phyloP scores from a whole-genome alignment of 2,329 filamentous ascomycete genomes.

The Tolypocladium cylindrosporum region DNA sequence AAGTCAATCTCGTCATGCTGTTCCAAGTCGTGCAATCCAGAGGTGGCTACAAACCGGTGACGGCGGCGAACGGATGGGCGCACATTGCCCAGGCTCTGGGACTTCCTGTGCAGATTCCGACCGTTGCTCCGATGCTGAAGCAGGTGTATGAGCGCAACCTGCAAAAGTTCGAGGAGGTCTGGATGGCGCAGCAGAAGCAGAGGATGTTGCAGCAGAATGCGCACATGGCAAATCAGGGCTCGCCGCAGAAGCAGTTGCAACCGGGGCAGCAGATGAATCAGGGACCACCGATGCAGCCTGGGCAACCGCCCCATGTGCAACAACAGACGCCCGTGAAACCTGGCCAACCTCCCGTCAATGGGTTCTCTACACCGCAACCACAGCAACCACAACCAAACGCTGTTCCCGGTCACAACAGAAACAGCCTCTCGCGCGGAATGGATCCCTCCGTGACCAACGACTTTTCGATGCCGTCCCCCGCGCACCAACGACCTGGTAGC shows the following conservation, averaged over 20 bases:
- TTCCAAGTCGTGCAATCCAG: slow-evolving; percentile 67
- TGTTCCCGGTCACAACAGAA: slow-evolving; percentile 32
- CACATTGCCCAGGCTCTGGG: slow-evolving; percentile 57
- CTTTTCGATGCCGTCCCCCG: slow-evolving; percentile 37
- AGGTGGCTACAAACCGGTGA: slow-evolving; percentile 68
- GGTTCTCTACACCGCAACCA: slow-evolving; percentile 24
- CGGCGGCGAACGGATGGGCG: slow-evolving; percentile 61
- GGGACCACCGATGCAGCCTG: slow-evolving; percentile 19
- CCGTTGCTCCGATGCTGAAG: slow-evolving; percentile 59
- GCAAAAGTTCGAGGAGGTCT: slow-evolving; percentile 64
- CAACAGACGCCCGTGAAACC: slow-evolving; percentile 31
- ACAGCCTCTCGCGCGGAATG: slow-evolving; percentile 40
- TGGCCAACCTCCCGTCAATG: slow-evolving; percentile 25
- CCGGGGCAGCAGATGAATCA: slow-evolving; percentile 24
- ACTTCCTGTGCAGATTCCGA: slow-evolving; percentile 54
- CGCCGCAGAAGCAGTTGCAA: slow-evolving; percentile 26
- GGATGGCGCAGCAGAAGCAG: slow-evolving; percentile 44
- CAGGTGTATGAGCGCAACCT: slow-evolving; percentile 69
- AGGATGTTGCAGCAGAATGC: slow-evolving; percentile 37
- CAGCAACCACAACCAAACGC: slow-evolving; percentile 2
- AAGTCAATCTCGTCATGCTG: slow-evolving; percentile 64
- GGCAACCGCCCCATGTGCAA: slow-evolving; percentile 17
- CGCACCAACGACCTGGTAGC: slow-evolving; percentile 28
- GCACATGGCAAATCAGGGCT: slow-evolving; percentile 6
- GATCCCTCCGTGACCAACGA: slow-evolving; percentile 27